phyloP scores from a whole-genome alignment of 495 filamentous ascomycete species.

The Xylaria palmicola region DNA sequence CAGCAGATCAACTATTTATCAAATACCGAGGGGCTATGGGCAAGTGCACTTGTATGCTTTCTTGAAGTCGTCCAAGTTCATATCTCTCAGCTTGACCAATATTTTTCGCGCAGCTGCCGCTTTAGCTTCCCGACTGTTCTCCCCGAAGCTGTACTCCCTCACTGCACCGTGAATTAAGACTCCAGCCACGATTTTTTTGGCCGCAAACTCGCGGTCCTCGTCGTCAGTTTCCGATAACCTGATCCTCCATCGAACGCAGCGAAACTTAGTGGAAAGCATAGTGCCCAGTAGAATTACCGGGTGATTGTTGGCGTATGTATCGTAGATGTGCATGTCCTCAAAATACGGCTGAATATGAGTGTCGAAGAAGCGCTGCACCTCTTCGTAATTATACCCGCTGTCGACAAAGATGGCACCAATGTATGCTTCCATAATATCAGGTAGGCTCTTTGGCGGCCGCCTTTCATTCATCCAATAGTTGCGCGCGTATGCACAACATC shows the following conservation, averaged over 20 bases:
- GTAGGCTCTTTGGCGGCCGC: constrained; percentile 80
- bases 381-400: constrained; percentile 72
- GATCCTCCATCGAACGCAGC: constrained; percentile 50
- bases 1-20: not conserved
- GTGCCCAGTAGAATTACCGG: constrained; percentile 57
- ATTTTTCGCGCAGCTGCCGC: constrained; percentile 70
- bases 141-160: constrained; percentile 59
- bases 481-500: constrained; percentile 48
- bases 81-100: constrained; percentile 53
- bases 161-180: constrained; percentile 74
- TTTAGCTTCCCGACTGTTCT: constrained; percentile 69
- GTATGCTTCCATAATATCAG: constrained; percentile 88
- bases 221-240: constrained; percentile 29
- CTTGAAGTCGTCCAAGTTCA: constrained; percentile 61
- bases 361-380: constrained; percentile 76
- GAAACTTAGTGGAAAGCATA: constrained; percentile 44
- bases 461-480: constrained; percentile 77
- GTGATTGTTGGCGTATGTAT: constrained; percentile 85
- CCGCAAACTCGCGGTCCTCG: constrained; percentile 30
- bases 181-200: constrained; percentile 61
- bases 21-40: constrained; percentile 2
- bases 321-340: constrained; percentile 83
- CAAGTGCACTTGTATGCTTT: constrained; percentile 65
- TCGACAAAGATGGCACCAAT: constrained; percentile 91
- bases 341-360: constrained; percentile 74